These are phyloP conservation scores for Arabidopsis lyrata DNA, from an alignment of 441 rosid genomes.

Conservation along the genomic window DNA sequence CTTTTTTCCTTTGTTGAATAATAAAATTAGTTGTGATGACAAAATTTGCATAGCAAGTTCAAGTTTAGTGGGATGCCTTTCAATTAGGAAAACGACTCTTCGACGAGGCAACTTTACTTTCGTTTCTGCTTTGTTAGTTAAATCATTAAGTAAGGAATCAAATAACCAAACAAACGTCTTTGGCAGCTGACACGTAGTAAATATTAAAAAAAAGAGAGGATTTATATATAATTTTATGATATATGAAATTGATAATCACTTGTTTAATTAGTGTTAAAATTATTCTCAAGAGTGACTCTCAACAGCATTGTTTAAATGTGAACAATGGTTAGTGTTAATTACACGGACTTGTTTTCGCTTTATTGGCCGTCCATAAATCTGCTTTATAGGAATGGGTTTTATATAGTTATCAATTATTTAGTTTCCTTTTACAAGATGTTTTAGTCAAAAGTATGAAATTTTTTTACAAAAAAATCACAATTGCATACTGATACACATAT, in stretches of 20 bases:
- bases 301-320: background rate
- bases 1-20: background rate
- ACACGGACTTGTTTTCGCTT: background rate
- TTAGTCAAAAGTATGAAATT: background rate
- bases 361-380: background rate
- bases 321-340: slow-evolving; percentile 6
- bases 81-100: slow-evolving; percentile 15
- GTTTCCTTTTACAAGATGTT: background rate
- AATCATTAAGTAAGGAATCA: slow-evolving; percentile 12
- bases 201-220: background rate
- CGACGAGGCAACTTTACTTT: slow-evolving; percentile 26
- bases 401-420: background rate
- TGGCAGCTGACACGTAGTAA: background rate
- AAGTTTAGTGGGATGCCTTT: slow-evolving; percentile 31
- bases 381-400: slow-evolving; percentile 11
- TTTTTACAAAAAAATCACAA: no score
- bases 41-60: slow-evolving; percentile 21
- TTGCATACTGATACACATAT: no score
- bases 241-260: slow-evolving; percentile 23
- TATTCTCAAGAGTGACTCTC: slow-evolving; percentile 5
- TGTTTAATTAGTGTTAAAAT: background rate
- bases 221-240: background rate
- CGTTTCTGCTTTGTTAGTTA: slow-evolving; percentile 28
- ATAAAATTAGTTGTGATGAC: background rate
- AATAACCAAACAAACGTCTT: slow-evolving; percentile 11